Percentiles rank a stretch among this genome's conserved stretches.
Evolutionary conservation across 495 filamentous ascomycete genomes (phyloP).

Genomic region (Trichocladium antarcticum): DNA sequence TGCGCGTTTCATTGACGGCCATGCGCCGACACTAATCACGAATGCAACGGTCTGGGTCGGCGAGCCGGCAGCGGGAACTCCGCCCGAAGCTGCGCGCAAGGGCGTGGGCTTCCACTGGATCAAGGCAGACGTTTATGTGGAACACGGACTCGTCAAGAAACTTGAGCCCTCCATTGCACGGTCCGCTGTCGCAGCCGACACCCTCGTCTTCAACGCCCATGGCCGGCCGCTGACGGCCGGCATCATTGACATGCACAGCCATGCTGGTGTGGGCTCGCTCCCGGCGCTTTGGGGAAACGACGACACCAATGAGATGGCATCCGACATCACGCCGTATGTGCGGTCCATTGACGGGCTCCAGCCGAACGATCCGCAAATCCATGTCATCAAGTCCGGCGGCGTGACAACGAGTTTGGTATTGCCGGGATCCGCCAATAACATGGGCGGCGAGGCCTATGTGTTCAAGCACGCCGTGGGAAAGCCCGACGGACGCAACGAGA

Average conservation of each 20-base stretch:
- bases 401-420: conserved; percentile 56
- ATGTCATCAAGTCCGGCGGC: conserved; percentile 56
- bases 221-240: conserved; percentile 51
- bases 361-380: conserved; percentile 41
- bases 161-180: conserved; percentile 29
- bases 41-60: conserved; percentile 47
- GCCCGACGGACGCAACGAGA: conserved; percentile 41
- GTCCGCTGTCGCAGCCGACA: conserved; percentile 24
- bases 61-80: conserved; percentile 33
- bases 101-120: conserved; percentile 38
- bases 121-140: conserved; percentile 36
- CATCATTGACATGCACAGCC: conserved; percentile 58
- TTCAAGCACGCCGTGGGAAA: conserved; percentile 49
- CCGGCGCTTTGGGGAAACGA: conserved; percentile 33
- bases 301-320: conserved; percentile 43
- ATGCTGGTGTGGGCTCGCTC: conserved; percentile 39
- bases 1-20: conserved; percentile 37
- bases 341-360: conserved; percentile 46
- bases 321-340: conserved; percentile 46
- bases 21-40: conserved; percentile 38
- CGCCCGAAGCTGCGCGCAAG: conserved; percentile 31
- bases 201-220: conserved; percentile 39
- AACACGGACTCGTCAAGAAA: conserved; percentile 39
- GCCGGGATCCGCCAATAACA: conserved; percentile 54
- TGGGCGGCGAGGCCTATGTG: conserved; percentile 54